phyloP scores from a whole-genome alignment of 2,329 filamentous ascomycete genomes.

The Fusarium odoratissimum region DNA sequence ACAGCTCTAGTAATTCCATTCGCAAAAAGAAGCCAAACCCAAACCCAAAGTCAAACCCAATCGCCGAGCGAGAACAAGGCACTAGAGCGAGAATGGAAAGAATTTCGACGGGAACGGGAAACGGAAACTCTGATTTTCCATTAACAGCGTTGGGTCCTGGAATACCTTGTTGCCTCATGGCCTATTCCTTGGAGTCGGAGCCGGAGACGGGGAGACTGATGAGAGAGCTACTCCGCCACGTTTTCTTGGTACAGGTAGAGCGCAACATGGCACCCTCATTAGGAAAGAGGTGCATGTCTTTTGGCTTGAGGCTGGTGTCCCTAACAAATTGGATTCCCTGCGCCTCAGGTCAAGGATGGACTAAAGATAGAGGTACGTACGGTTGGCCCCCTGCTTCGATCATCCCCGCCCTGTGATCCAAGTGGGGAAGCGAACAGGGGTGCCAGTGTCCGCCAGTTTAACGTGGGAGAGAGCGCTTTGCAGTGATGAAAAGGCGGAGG shows the following conservation, averaged over 20 bases:
- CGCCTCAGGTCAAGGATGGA: neutral
- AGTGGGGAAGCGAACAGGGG: constrained; percentile 22
- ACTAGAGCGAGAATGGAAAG: neutral
- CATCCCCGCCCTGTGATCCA: constrained; percentile 30
- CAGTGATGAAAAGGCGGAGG: constrained; percentile 45
- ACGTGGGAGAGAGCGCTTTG: constrained; percentile 37
- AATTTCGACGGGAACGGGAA: neutral
- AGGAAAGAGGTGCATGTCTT: constrained; percentile 15
- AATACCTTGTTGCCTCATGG: neutral
- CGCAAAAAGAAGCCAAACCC: neutral
- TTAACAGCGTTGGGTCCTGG: neutral
- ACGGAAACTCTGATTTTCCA: constrained; percentile 20
- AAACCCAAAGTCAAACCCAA: constrained; percentile 13
- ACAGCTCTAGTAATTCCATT: constrained; percentile 13
- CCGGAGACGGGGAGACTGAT: constrained; percentile 22
- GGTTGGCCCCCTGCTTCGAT: constrained; percentile 14
- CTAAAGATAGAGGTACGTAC: neutral
- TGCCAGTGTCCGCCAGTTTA: constrained; percentile 43
- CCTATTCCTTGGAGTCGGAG: neutral
- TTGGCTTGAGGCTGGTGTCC: constrained; percentile 14
- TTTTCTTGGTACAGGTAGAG: constrained; percentile 13
- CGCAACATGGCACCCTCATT: constrained; percentile 30
- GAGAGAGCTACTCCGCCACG: constrained; percentile 38
- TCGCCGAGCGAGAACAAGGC: neutral
- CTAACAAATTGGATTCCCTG: neutral